Evolutionary conservation across 768 basidiomycete species (phyloP).

Genomic region (Boletus huronensis): DNA sequence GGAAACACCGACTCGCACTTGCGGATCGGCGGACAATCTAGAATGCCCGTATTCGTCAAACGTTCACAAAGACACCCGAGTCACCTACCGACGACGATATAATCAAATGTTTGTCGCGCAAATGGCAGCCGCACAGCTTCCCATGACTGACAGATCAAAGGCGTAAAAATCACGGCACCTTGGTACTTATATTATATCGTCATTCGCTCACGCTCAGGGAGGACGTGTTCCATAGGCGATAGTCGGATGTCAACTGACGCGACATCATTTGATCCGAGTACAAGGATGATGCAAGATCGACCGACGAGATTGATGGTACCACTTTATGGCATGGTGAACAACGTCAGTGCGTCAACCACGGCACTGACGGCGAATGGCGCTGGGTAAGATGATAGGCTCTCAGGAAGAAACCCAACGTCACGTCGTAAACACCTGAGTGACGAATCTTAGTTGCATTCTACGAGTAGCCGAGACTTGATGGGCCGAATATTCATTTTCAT

Average conservation of each 20-base stretch:
- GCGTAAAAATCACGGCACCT: not conserved
- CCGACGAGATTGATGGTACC: not conserved
- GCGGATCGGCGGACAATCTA: too few species aligned
- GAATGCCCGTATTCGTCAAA: not conserved
- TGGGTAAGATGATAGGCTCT: not conserved
- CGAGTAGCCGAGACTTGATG: too few species aligned
- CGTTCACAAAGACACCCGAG: not conserved
- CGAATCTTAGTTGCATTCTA: not conserved
- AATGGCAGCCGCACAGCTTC: slow-evolving; percentile 8
- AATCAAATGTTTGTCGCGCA: slow-evolving; percentile 11
- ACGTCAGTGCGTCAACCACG: too few species aligned
- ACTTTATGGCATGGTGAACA: not conserved
- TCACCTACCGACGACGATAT: slow-evolving; percentile 17
- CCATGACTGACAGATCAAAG: not conserved
- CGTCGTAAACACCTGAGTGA: not conserved
- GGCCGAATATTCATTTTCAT: not conserved
- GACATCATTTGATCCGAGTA: not conserved
- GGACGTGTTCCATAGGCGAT: not conserved
- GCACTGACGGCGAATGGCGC: not conserved
- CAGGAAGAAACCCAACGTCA: not conserved
- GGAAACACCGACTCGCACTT: too few species aligned
- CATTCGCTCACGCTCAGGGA: not conserved
- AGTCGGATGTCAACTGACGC: not conserved
- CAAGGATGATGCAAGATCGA: not conserved
- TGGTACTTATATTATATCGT: not conserved